These are phyloP conservation scores for Ceratocystis diversiconidia DNA, from an alignment of 2,329 filamentous ascomycete species.

Conservation along the genomic window DNA sequence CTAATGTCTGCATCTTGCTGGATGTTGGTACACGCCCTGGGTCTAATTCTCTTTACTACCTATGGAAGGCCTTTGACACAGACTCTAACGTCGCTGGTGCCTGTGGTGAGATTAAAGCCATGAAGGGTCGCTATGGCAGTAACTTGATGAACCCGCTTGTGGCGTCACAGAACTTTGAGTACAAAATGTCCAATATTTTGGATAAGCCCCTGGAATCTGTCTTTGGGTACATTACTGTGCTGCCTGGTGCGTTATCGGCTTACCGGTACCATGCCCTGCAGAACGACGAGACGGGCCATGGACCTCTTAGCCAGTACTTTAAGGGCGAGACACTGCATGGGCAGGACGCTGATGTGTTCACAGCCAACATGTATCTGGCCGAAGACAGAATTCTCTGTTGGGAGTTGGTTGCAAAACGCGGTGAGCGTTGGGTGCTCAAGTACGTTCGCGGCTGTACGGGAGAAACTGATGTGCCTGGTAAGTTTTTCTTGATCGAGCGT, in stretches of 20 bases:
- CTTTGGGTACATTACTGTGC: constrained; percentile 94
- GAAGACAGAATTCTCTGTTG: constrained; percentile 84
- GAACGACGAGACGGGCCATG: constrained; percentile 90
- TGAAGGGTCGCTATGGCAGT: constrained; percentile 71
- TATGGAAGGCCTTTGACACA: constrained; percentile 98
- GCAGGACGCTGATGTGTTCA: constrained; percentile 92
- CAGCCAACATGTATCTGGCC: constrained; percentile 88
- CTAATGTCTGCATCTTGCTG: constrained; percentile 90
- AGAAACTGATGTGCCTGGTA: constrained; percentile 94
- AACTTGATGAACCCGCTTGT: constrained; percentile 88
- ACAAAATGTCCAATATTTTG: constrained; percentile 98
- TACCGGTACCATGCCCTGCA: constrained; percentile 93
- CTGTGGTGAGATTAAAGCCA: constrained; percentile 94
- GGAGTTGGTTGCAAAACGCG: constrained; percentile 91
- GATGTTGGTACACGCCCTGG: constrained; percentile 92
- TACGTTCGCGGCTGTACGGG: constrained; percentile 95
- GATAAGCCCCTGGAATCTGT: constrained; percentile 95
- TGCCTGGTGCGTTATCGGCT: constrained; percentile 86
- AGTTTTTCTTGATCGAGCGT: constrained; percentile 25
- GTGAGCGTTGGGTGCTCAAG: constrained; percentile 91
- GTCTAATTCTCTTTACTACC: constrained; percentile 79
- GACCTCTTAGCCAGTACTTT: constrained; percentile 94
- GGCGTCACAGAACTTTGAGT: constrained; percentile 96
- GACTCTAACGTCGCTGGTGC: constrained; percentile 95
- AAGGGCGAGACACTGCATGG: constrained; percentile 96